Conservation (phyloP, 352 stramenopile species). For the Blastocystis sp. region DNA sequence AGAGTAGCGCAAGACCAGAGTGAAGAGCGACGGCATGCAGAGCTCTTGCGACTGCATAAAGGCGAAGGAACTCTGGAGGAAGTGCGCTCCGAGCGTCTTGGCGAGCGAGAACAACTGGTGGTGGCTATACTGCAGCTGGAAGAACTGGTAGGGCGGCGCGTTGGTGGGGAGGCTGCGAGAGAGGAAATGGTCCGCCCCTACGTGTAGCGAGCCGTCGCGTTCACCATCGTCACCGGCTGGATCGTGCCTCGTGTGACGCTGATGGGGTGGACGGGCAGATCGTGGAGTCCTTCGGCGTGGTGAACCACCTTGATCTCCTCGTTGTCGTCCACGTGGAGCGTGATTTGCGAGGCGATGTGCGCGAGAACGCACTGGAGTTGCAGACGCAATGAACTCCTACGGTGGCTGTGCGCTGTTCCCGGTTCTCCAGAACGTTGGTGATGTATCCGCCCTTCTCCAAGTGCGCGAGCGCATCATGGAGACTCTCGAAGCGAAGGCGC, state of each 20-base stretch:
- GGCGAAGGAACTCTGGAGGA: not conserved
- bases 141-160: not conserved
- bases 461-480: not conserved
- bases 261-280: not conserved
- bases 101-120: not conserved
- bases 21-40: not conserved
- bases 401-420: not conserved
- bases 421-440: not conserved
- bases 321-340: not conserved
- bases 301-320: constrained; percentile 35
- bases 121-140: not conserved
- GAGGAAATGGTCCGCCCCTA: not conserved
- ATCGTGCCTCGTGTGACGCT: not conserved
- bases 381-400: not conserved
- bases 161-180: not conserved
- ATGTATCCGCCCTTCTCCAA: not conserved
- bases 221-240: not conserved
- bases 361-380: not conserved
- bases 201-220: not conserved
- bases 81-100: not conserved
- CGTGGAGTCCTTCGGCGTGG: not conserved
- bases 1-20: not conserved
- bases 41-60: not conserved
- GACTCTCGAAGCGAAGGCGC: not conserved
- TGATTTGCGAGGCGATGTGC: not conserved